Conservation (phyloP, 805 yeast genomes). For the Yarrowia keelungensis region DNA sequence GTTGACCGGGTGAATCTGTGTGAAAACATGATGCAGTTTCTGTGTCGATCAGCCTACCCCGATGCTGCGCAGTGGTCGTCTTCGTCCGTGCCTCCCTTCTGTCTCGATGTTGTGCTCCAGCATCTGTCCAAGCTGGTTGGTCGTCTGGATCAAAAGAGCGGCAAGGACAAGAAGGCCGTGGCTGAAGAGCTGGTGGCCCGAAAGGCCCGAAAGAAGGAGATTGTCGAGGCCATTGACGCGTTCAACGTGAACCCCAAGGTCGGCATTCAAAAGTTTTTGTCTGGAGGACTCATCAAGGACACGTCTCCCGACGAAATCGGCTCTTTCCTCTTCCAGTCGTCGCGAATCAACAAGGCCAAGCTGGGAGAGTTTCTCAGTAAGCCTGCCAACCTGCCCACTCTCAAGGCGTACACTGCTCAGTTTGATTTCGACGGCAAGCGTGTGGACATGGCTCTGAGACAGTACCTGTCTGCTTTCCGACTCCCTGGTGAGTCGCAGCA, state of each 20-base stretch:
- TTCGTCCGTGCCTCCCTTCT: slow-evolving; percentile 88
- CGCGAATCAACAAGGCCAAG: slow-evolving; percentile 82
- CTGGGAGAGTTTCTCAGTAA: slow-evolving; percentile 88
- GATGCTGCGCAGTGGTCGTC: slow-evolving; percentile 82
- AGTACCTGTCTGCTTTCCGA: slow-evolving; percentile 80
- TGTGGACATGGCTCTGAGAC: slow-evolving; percentile 91
- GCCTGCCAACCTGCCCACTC: slow-evolving; percentile 65
- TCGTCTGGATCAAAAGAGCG: slow-evolving; percentile 52
- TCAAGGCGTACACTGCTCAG: slow-evolving; percentile 67
- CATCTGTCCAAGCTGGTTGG: slow-evolving; percentile 69
- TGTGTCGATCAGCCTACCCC: slow-evolving; percentile 82
- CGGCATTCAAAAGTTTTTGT: slow-evolving; percentile 72
- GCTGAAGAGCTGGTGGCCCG: slow-evolving; percentile 40
- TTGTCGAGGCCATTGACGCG: slow-evolving; percentile 72
- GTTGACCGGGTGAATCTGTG: slow-evolving; percentile 83
- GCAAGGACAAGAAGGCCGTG: slow-evolving; percentile 39
- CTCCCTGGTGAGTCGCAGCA: slow-evolving; percentile 98
- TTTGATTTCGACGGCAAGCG: slow-evolving; percentile 80
- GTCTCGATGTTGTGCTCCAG: slow-evolving; percentile 84
- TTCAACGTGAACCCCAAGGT: slow-evolving; percentile 81
- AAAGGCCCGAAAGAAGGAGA: slow-evolving; percentile 64
- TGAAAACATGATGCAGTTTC: slow-evolving; percentile 66
- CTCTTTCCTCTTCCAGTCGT: slow-evolving; percentile 75
- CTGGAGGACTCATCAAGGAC: slow-evolving; percentile 66
- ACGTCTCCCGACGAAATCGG: slow-evolving; percentile 66